phyloP scores from a whole-genome alignment of 2,329 filamentous ascomycete genomes.

The Shiraia bambusicola region DNA sequence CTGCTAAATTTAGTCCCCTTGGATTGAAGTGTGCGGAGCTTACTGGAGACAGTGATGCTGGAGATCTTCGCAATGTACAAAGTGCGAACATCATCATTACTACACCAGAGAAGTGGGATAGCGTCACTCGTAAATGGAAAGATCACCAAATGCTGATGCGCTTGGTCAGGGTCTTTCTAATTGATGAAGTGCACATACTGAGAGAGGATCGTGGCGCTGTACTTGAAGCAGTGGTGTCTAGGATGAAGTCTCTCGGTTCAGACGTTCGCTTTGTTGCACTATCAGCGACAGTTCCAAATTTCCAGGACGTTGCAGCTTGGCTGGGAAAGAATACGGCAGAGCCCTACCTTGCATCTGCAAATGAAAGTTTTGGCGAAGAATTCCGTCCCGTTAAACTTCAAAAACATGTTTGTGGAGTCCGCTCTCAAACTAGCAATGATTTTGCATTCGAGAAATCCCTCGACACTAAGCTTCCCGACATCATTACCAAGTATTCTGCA shows the following conservation, averaged over 20 bases:
- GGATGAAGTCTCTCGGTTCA: slow-evolving; percentile 79
- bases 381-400: slow-evolving; percentile 76
- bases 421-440: slow-evolving; percentile 62
- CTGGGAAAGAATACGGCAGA: slow-evolving; percentile 66
- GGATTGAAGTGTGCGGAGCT: slow-evolving; percentile 72
- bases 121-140: slow-evolving; percentile 82
- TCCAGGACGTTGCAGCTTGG: slow-evolving; percentile 77
- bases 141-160: slow-evolving; percentile 75
- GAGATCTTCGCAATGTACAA: slow-evolving; percentile 68
- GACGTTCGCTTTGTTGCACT: slow-evolving; percentile 78
- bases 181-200: slow-evolving; percentile 85
- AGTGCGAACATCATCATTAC: slow-evolving; percentile 80
- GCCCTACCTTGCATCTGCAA: slow-evolving; percentile 63
- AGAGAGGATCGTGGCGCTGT: slow-evolving; percentile 78
- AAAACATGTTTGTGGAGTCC: slow-evolving; percentile 75
- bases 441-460: slow-evolving; percentile 74
- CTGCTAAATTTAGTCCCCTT: slow-evolving; percentile 68
- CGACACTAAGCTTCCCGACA: slow-evolving; percentile 62
- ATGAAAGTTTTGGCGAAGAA: slow-evolving; percentile 74
- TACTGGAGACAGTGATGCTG: slow-evolving; percentile 75
- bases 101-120: slow-evolving; percentile 91
- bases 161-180: slow-evolving; percentile 76
- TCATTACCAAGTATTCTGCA: slow-evolving; percentile 67
- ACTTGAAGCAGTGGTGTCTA: slow-evolving; percentile 78
- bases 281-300: slow-evolving; percentile 82